phyloP scores from a whole-genome alignment of 805 yeast genomes.

The Starmerella riodocensis region DNA sequence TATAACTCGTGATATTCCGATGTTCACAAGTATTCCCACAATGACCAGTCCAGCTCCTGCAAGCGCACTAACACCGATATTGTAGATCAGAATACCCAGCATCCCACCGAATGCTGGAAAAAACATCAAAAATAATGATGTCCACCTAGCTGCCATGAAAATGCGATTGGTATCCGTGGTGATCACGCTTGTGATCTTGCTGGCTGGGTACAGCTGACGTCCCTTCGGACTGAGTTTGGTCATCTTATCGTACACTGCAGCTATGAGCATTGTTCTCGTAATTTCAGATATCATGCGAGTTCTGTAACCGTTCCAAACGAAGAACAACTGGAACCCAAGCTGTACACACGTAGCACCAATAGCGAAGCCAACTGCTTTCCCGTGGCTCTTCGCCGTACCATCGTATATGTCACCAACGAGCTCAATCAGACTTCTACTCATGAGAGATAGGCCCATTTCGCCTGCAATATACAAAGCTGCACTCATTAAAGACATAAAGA shows the following conservation, averaged over 20 bases:
- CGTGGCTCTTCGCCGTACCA: conserved; percentile 22
- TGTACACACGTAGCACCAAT: conserved; percentile 53
- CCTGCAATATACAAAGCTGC: conserved; percentile 16
- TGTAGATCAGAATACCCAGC: conserved; percentile 48
- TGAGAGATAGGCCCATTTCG: conserved; percentile 20
- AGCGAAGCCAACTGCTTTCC: conserved; percentile 63
- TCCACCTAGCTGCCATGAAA: conserved; percentile 35
- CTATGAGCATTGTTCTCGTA: conserved; percentile 55
- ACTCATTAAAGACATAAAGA: conserved; percentile 2
- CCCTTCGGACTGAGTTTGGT: conserved; percentile 47
- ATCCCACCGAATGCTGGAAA: conserved; percentile 30
- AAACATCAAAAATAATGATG: conserved; percentile 16
- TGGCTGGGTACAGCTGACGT: conserved; percentile 46
- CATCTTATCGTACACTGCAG: conserved; percentile 56
- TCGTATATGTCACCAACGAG: conserved; percentile 15
- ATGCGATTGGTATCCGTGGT: conserved; percentile 73
- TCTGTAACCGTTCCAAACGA: conserved; percentile 52
- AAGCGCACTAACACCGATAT: conserved; percentile 60
- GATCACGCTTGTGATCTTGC: conserved; percentile 61
- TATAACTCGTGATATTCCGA: conserved; percentile 38
- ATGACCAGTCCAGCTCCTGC: conserved; percentile 49
- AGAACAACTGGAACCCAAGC: conserved; percentile 34
- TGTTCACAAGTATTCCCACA: conserved; percentile 31
- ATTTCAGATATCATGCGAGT: conserved; percentile 56
- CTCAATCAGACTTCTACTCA: conserved; percentile 18